Evolutionary conservation across 495 filamentous ascomycete species (phyloP).

Genomic region (Amphirosellinia nigrospora): DNA sequence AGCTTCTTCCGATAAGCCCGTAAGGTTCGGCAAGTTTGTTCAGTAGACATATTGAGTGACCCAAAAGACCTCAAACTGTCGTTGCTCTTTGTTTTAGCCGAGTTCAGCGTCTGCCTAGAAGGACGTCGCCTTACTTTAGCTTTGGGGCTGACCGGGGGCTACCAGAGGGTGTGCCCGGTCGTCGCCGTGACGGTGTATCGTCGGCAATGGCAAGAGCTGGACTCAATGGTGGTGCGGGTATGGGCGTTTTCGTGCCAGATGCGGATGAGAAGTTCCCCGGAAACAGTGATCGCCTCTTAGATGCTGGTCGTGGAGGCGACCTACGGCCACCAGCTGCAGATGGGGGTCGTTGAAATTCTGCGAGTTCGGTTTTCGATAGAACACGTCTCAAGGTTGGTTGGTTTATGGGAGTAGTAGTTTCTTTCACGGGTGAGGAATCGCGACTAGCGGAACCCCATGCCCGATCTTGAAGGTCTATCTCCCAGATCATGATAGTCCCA

Average conservation of each 20-base stretch:
- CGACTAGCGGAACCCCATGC: constrained; percentile 41
- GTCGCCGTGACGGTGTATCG: constrained; percentile 48
- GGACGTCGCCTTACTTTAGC: constrained; percentile 53
- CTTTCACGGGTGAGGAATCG: constrained; percentile 59
- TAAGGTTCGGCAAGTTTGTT: constrained; percentile 79
- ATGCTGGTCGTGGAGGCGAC: constrained; percentile 67
- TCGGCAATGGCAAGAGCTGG: constrained; percentile 40
- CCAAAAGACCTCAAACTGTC: constrained; percentile 62
- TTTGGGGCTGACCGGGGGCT: constrained; percentile 57
- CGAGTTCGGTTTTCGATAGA: constrained; percentile 76
- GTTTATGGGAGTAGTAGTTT: constrained; percentile 51
- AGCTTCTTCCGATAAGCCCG: constrained; percentile 85
- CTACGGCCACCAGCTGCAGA: constrained; percentile 61
- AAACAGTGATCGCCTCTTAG: constrained; percentile 50
- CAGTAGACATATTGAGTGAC: constrained; percentile 74
- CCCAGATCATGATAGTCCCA: constrained; percentile 87
- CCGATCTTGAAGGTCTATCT: constrained; percentile 57
- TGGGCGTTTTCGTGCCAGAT: constrained; percentile 43
- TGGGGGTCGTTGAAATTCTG: constrained; percentile 72
- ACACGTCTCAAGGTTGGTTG: constrained; percentile 74
- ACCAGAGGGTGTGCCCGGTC: constrained; percentile 44
- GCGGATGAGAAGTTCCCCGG: constrained; percentile 37
- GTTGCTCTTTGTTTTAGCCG: constrained; percentile 56
- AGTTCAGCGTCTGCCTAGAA: constrained; percentile 65
- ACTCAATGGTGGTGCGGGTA: constrained; percentile 38